phyloP scores from a whole-genome alignment of 495 filamentous ascomycete species.

The Cercophora samala region DNA sequence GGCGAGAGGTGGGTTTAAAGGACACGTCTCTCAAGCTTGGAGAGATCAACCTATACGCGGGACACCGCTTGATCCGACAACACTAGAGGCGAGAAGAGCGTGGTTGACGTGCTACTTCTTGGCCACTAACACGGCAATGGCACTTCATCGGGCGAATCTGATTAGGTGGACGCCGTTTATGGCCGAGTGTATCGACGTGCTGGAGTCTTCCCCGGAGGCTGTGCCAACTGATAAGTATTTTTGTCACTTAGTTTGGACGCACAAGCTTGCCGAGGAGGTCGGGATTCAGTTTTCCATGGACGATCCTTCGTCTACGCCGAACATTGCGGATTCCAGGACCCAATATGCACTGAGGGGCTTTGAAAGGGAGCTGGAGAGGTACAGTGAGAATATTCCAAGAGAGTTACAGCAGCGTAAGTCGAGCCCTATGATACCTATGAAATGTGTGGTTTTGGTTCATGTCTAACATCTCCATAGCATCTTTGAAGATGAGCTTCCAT shows the following conservation, averaged over 20 bases:
- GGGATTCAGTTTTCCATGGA: constrained; percentile 73
- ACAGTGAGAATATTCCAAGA: constrained; percentile 53
- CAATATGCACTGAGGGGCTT: constrained; percentile 73
- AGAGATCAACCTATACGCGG: constrained; percentile 50
- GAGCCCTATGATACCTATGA: background rate
- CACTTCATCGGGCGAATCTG: constrained; percentile 75
- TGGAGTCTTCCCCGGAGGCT: constrained; percentile 69
- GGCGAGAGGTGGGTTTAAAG: constrained; percentile 34
- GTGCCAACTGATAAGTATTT: constrained; percentile 68
- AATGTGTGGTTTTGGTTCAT: background rate
- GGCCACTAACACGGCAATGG: constrained; percentile 67
- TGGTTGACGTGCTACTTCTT: constrained; percentile 84
- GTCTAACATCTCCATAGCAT: constrained; percentile 39
- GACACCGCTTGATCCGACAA: constrained; percentile 56
- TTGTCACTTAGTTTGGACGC: constrained; percentile 72
- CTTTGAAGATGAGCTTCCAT: constrained; percentile 57
- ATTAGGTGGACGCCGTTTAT: constrained; percentile 81
- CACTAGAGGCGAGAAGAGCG: constrained; percentile 69
- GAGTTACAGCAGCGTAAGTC: constrained; percentile 47
- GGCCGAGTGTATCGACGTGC: constrained; percentile 73
- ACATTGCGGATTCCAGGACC: constrained; percentile 70
- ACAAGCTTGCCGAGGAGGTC: constrained; percentile 78
- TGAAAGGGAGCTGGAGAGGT: constrained; percentile 69
- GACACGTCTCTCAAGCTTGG: constrained; percentile 42
- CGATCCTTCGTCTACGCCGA: constrained; percentile 58